A percentile compares a stretch with the other conserved stretches of the same genome.
Evolutionary conservation across 2,329 filamentous ascomycete genomes (phyloP).

Genomic region (Fusarium sp.): DNA sequence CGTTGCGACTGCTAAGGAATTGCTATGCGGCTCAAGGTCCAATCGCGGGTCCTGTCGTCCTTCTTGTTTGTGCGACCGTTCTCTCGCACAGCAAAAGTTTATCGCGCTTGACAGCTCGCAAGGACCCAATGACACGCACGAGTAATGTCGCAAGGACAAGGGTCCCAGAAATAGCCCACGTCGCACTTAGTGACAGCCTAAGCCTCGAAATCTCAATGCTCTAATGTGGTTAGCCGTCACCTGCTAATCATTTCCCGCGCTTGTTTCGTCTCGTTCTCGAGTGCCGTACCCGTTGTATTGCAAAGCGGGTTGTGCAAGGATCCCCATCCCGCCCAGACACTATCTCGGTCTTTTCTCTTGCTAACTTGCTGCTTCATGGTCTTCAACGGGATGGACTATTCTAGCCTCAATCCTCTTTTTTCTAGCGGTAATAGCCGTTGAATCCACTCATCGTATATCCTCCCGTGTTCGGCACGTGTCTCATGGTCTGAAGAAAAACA

Average conservation of each 20-base stretch:
- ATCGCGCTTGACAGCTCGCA: conserved; percentile 33
- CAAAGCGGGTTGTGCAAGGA: conserved; percentile 8
- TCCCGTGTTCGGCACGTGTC: background rate
- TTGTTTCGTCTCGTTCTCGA: conserved; percentile 41
- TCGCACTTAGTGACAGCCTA: conserved; percentile 19
- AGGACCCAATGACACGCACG: conserved; percentile 14
- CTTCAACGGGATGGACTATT: background rate
- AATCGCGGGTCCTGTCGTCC: conserved; percentile 25
- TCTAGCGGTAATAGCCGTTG: background rate
- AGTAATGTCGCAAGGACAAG: conserved; percentile 13
- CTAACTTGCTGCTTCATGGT: background rate
- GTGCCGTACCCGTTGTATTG: background rate
- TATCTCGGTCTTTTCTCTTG: conserved; percentile 14
- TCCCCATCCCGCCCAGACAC: conserved; percentile 6
- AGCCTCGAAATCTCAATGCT: conserved; percentile 2
- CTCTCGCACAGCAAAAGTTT: conserved; percentile 4
- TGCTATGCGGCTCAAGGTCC: conserved; percentile 34
- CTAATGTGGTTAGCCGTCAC: background rate
- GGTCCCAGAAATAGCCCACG: conserved; percentile 14
- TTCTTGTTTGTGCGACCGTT: conserved; percentile 18
- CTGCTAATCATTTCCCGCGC: conserved; percentile 16
- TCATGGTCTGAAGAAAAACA: background rate
- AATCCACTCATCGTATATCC: conserved; percentile 5
- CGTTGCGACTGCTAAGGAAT: conserved; percentile 24
- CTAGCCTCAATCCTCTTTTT: background rate